A percentile compares a stretch with the other conserved stretches of the same genome.
Conservation (phyloP, 805 yeast species). For the Yarrowia osloensis region DNA sequence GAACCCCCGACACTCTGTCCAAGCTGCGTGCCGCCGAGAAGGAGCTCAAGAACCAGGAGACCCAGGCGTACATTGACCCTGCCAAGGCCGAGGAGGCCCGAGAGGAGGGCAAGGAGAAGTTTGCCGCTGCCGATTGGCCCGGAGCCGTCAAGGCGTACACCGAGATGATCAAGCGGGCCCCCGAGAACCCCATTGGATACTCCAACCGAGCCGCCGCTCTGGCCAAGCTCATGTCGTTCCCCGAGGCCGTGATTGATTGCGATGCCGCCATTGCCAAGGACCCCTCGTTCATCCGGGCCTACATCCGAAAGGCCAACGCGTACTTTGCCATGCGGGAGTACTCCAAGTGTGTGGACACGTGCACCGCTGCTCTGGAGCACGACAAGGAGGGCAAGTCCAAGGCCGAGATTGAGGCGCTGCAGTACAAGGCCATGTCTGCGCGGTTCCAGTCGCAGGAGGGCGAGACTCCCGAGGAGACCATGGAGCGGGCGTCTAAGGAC, state of each 20-base stretch:
- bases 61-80: conserved; percentile 78
- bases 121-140: conserved; percentile 95
- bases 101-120: conserved; percentile 83
- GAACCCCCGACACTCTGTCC: conserved; percentile 88
- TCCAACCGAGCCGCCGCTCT: conserved; percentile 98
- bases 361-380: conserved; percentile 72
- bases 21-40: conserved; percentile 88
- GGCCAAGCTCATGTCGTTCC: conserved; percentile 93
- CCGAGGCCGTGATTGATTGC: conserved; percentile 93
- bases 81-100: conserved; percentile 95
- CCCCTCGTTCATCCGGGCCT: conserved; percentile 89
- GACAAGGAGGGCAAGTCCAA: conserved; percentile 64
- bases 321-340: conserved; percentile 88
- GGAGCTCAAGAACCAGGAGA: conserved; percentile 75
- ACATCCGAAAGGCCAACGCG: conserved; percentile 94
- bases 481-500: conserved; percentile 85
- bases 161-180: conserved; percentile 97
- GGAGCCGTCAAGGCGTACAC: conserved; percentile 90
- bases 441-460: conserved; percentile 79
- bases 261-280: conserved; percentile 85
- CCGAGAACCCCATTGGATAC: conserved; percentile 93
- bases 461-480: conserved; percentile 92
- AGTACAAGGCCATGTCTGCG: conserved; percentile 71
- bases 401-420: conserved; percentile 79
- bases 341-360: conserved; percentile 76